Evolutionary conservation across 1,284 basidiomycete genomes (phyloP).

Genomic region (Tilletia horrida): DNA sequence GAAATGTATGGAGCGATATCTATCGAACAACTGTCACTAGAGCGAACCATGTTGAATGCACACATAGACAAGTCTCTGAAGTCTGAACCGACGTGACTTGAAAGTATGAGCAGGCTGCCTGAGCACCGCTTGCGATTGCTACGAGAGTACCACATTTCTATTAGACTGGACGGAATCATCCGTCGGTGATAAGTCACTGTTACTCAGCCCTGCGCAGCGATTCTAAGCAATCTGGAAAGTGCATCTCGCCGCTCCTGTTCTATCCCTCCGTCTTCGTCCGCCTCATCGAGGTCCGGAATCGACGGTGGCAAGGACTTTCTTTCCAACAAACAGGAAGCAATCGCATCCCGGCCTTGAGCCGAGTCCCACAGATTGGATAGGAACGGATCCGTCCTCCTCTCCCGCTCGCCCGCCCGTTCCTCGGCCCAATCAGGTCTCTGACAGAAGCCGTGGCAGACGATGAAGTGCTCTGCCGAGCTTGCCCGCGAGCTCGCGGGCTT

Average conservation of each 20-base stretch:
- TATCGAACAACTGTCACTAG: neutral
- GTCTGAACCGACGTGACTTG: no score
- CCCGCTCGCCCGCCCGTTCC: neutral
- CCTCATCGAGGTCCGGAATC: neutral
- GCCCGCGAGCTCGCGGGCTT: slow-evolving; percentile 54
- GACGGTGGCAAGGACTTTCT: neutral
- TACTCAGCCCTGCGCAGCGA: neutral
- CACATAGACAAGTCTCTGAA: neutral
- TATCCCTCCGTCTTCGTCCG: neutral
- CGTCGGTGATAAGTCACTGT: no score
- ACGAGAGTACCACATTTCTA: no score
- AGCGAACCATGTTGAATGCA: no score
- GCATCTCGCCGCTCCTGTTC: neutral
- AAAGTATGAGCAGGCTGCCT: no score
- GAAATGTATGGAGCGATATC: no score
- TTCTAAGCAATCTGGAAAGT: neutral
- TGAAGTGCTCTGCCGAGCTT: slow-evolving; percentile 59
- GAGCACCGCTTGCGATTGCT: no score
- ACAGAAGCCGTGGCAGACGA: slow-evolving; percentile 60
- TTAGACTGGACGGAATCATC: no score
- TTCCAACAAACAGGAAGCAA: slow-evolving; percentile 2
- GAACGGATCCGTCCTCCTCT: neutral
- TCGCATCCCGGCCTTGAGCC: slow-evolving; percentile 5
- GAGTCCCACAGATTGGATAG: neutral
- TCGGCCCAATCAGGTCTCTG: neutral